Base-by-base conservation (phyloP, 73 alveolate genomes). In the Effrenium voratum region DNA sequence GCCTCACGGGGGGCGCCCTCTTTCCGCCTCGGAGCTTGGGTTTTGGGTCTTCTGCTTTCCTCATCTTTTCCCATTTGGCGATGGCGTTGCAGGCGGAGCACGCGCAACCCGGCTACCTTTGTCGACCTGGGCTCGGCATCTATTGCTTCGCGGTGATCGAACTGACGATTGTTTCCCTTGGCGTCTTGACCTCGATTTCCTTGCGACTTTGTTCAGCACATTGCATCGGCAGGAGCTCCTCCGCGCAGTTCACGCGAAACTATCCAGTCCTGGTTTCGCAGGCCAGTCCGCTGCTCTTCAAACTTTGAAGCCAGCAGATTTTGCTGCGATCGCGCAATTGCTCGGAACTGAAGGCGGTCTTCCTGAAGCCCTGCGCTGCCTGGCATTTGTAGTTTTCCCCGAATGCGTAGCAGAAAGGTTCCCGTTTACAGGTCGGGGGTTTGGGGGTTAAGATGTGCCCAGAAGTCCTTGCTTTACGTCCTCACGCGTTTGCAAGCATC, bases 1-100 rank as follows among this genome's bases (percentile, higher is more conserved):
- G 26, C 91, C 91, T 5, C 91, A 80, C 44, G 91, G 91, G 1
- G 45, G 36, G 13, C 63, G 45, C 3, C 91, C 91, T 28, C 30
- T 80, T 44, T 16, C 44, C 26, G 3, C 72, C 26, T 80, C 4
- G 8, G 44, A 10, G 46, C 32, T 26, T 44, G 66, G 36, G n/a
- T 80, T 44, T 28, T 80, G 91, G 91, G 26, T 28, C 3, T 28
- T 13, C 12, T 80, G 91, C 70, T 47, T 46, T 70, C 91, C 91
- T 2, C 91, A 45, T 28, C 70, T 80, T 28, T 80, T 80, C 44
- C 91, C 91, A 2, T 80, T 36, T 30, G 91, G 91, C 12, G 72
- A 46, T 32, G 91, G 91, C 28, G 46, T 80, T 2, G 72, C 66
- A 1, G 72, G 66, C 34, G 46, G 44, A 2, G 47, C 66, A 5